A percentile compares a stretch with the other conserved stretches of the same genome.
Conservation (phyloP, 345 rosid genomes). For the Syzygium aqueum region DNA sequence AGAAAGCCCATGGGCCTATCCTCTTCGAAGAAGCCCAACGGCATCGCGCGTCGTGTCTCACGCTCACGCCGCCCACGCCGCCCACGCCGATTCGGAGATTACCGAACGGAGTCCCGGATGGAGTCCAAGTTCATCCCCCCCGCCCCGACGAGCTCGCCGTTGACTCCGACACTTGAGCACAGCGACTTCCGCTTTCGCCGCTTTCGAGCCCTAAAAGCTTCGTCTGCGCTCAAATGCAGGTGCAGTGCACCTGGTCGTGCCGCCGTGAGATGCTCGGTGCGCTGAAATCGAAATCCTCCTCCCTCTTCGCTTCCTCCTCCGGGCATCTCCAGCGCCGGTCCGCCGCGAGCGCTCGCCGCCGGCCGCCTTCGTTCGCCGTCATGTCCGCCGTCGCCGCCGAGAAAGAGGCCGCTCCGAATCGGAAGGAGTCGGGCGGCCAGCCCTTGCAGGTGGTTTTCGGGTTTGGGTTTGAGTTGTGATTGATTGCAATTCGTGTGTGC, state of each 20-base stretch:
- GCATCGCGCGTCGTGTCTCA: not conserved
- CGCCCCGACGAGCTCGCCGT: not conserved
- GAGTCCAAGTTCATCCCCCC: not conserved
- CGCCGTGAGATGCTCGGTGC: not conserved
- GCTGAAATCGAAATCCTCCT: not conserved
- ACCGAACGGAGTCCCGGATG: not conserved
- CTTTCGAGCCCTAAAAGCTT: not conserved
- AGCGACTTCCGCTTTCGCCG: not conserved
- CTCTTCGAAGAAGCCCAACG: not conserved
- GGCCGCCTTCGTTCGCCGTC: not conserved
- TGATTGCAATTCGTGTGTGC: not conserved
- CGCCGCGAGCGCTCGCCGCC: not conserved
- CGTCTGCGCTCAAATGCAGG: not conserved
- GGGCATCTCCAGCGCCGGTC: not conserved
- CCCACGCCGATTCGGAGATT: not conserved
- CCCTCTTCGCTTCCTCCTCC: not conserved
- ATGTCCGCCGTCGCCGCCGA: conserved; percentile 1
- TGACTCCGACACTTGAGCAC: not conserved
- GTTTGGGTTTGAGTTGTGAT: not conserved
- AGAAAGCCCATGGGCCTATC: not conserved
- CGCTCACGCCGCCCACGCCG: not conserved
- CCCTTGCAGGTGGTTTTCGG: conserved; percentile 5
- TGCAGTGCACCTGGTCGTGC: conserved; percentile 1
- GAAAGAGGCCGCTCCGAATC: not conserved
- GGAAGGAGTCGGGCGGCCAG: not conserved